Conservation (phyloP, 148 eudicot genomes). For the Spergularia bocconei region DNA sequence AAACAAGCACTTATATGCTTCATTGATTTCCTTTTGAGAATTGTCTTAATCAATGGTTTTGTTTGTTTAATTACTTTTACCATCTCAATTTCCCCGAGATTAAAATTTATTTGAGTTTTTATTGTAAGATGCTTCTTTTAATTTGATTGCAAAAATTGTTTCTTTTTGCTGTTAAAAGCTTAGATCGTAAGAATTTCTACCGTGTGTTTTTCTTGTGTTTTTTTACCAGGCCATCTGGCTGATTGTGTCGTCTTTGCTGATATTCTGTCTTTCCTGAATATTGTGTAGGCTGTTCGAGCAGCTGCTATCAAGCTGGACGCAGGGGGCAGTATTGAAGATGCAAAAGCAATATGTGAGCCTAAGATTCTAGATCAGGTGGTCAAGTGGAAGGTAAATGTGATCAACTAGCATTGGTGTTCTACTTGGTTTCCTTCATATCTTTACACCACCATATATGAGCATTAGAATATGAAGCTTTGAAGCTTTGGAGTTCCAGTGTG, state of each 20-base stretch:
- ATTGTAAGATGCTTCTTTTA: neutral
- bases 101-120: neutral
- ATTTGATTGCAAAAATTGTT: neutral
- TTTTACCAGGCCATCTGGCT: neutral
- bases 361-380: constrained; percentile 49
- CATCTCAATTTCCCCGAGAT: neutral
- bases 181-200: neutral
- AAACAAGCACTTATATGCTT: no score
- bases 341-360: constrained; percentile 69
- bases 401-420: constrained; percentile 5
- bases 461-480: neutral
- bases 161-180: neutral
- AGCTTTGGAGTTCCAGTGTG: neutral
- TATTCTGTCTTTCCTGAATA: neutral
- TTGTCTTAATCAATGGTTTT: neutral
- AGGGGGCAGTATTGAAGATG: constrained; percentile 65
- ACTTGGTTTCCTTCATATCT: neutral
- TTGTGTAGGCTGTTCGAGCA: constrained; percentile 65
- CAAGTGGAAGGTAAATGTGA: constrained; percentile 66
- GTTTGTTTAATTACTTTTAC: neutral
- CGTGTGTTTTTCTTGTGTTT: neutral
- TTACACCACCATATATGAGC: neutral
- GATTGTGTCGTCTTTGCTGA: neutral
- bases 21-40: neutral
- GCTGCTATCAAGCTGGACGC: constrained; percentile 61